Conservation (phyloP, 2,329 filamentous ascomycete species). For the Leptosphaerulina australis region DNA sequence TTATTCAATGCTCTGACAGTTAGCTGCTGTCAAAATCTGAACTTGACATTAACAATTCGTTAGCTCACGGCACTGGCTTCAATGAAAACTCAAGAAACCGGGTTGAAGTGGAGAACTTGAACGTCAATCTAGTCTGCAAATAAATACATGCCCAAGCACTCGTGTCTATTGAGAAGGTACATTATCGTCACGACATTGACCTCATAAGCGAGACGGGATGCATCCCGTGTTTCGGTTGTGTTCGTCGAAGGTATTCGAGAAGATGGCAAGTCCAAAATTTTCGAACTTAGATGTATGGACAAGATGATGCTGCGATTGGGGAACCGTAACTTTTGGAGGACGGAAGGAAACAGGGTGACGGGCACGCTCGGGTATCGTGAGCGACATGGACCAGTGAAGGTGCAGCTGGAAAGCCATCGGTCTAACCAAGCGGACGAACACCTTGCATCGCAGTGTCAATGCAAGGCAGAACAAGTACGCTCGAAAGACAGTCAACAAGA, state of each 20-base stretch:
- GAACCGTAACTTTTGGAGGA: constrained; percentile 44
- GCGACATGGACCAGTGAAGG: constrained; percentile 27
- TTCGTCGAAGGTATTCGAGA: constrained; percentile 31
- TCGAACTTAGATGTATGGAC: constrained; percentile 25
- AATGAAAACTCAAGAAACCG: constrained; percentile 1
- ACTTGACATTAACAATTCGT: neutral
- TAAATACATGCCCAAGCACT: constrained; percentile 46
- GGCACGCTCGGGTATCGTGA: constrained; percentile 30
- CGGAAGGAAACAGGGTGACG: constrained; percentile 25
- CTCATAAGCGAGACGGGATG: constrained; percentile 14
- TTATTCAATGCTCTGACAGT: neutral
- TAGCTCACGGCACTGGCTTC: neutral
- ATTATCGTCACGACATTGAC: constrained; percentile 22
- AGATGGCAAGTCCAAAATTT: constrained; percentile 33
- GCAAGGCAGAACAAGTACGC: constrained; percentile 19
- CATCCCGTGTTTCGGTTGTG: constrained; percentile 10
- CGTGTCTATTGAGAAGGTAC: constrained; percentile 34
- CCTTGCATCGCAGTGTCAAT: constrained; percentile 24
- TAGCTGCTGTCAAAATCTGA: neutral
- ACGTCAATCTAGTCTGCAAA: constrained; percentile 37
- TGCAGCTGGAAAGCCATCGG: constrained; percentile 26
- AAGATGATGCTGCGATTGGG: constrained; percentile 26
- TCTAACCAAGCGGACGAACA: constrained; percentile 22
- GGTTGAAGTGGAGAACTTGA: constrained; percentile 31
- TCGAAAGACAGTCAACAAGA: constrained; percentile 29